Evolutionary conservation across 1,284 basidiomycete genomes (phyloP), one percentile per base, ranked within the genome.

Genomic region (Athelia psychrophila): DNA sequence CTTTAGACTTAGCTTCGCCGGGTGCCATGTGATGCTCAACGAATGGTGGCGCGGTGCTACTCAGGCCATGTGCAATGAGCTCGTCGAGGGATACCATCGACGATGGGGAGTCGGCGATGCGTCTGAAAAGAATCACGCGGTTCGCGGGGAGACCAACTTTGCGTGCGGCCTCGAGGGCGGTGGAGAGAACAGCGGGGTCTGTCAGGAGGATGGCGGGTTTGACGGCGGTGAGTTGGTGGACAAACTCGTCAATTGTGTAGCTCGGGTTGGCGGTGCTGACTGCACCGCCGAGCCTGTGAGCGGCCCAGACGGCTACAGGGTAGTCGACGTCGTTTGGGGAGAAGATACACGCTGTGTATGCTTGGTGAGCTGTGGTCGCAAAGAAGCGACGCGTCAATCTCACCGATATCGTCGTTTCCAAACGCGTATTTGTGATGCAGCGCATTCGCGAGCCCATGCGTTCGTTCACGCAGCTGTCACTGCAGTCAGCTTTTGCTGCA

Each of bases 221-320:
- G n/a, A 76, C 72, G 4, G 73, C 68, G 24, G 70, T 65, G n/a
- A 79, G 62, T 52, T 78, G 73, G 58, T 81, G 68, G 3, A 66
- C 70, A 8, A 86, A 75, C 60, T 86, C 84, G 25, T 75, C 75
- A 1, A 70, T 62, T 10, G 74, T 75, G 61, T 80, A 86, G 1
- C 72, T 62, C 0, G 85, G 83, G 56, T 86, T 86, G 1, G 83
- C 83, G 18, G 76, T 67, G 24, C 79, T 76, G 65, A 88, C 74
- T 49, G 87, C 79, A 2, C 75, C 91, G 10, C 91, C 90, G 15
- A 91, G 67, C 42, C 80, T 79, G 58, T 92, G 89, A 1, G 75
- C 68, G 1, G 88, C 92, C 90, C 91, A 93, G 12, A 92, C 71
- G 2, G 74, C 74, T 8, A 84, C 72, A 0, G 83, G 80, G 56